These are phyloP conservation scores for Trichoderma semiorbis DNA, from an alignment of 2,329 filamentous ascomycete genomes.

Conservation along the genomic window DNA sequence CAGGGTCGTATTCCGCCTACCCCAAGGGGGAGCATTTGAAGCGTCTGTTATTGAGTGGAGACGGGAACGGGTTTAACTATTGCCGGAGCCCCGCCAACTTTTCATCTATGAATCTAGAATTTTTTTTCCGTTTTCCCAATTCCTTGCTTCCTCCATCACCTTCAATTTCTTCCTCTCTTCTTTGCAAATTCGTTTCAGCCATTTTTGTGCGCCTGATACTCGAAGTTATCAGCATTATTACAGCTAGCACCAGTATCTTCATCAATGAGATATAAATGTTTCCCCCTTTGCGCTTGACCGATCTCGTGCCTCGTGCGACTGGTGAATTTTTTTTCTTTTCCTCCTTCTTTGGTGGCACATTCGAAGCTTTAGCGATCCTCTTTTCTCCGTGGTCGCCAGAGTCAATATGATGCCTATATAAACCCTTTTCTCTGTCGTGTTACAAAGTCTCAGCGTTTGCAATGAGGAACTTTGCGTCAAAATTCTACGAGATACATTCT, in stretches of 20 bases:
- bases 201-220: not conserved
- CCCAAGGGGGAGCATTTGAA: not conserved
- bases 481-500: constrained; percentile 69
- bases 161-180: not conserved
- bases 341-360: constrained; percentile 59
- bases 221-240: not conserved
- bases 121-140: not conserved
- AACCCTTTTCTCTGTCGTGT: constrained; percentile 89
- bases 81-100: not conserved
- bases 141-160: not conserved
- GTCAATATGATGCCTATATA: constrained; percentile 81
- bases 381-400: constrained; percentile 66
- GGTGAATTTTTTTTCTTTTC: not conserved
- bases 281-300: not conserved
- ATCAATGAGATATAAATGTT: not conserved
- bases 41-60: not conserved
- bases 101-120: not conserved
- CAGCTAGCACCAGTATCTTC: not conserved
- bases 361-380: constrained; percentile 82
- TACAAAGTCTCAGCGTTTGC: constrained; percentile 76
- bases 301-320: not conserved
- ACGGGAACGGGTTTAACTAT: constrained; percentile 6
- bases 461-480: constrained; percentile 85
- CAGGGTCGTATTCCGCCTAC: not conserved
- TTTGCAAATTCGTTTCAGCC: not conserved